A percentile compares a stretch with the other conserved stretches of the same genome.
Evolutionary conservation across 2,329 filamentous ascomycete species (phyloP).

Genomic region (Magnaporthales sp.): DNA sequence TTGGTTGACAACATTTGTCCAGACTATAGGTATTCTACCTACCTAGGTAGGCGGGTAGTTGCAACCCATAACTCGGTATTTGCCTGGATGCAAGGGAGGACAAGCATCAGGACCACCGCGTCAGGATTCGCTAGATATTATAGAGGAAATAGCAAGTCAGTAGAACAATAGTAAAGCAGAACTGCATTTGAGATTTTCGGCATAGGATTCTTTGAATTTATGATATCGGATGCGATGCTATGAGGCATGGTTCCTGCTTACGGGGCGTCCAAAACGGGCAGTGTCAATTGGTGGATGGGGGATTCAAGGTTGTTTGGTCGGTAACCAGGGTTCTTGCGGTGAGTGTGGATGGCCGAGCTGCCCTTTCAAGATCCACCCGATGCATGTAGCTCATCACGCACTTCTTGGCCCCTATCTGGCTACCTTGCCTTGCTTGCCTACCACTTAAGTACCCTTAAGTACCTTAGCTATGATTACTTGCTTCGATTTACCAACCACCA

Average conservation of each 20-base stretch:
- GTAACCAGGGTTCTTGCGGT: neutral
- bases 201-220: neutral
- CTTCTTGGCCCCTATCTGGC: neutral
- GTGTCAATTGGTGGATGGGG: neutral
- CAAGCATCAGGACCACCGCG: neutral
- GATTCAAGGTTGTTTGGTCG: neutral
- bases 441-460: neutral
- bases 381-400: neutral
- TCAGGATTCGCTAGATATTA: neutral
- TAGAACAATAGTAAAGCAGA: neutral
- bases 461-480: neutral
- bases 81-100: neutral
- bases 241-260: neutral
- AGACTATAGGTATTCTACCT: no score
- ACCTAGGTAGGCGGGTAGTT: neutral
- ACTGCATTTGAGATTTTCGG: neutral
- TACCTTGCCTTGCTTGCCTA: no score
- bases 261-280: neutral
- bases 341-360: neutral
- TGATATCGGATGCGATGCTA: neutral
- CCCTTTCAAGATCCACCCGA: neutral
- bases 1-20: no score
- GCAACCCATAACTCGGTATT: no score
- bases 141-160: neutral
- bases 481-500: neutral